Evolutionary conservation across 2,329 filamentous ascomycete genomes (phyloP), one percentile per base, ranked within the genome.

Genomic region (Nothopassalora personata): DNA sequence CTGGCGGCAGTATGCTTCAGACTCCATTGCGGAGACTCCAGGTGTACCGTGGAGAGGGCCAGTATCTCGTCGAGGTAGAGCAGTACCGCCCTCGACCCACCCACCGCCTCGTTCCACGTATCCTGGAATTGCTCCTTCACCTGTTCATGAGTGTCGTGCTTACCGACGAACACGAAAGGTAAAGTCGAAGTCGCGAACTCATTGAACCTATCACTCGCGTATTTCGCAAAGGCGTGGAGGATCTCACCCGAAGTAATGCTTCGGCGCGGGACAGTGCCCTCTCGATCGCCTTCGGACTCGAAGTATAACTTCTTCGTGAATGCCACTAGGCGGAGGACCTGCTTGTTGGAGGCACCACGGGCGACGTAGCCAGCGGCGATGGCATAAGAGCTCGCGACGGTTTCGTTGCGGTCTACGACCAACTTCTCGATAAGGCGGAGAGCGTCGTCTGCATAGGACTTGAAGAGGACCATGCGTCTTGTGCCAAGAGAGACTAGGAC

Each of bases 31-130:
- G 89, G 83, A 1, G 89, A 91, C 34, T 89, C 86, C 7, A 97
- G 78, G 55, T 90, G 83, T 36, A 81, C 78, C 36, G 84, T 79
- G 1, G 86, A 83, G 1, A 97, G 80, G 0, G 74, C 76, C 4
- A 89, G 80, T 65, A 97, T 96, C 74, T 99, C 94, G 39, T 81
- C 81, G 6, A 96, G 81, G 70, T 96, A 96, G 1, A 96, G 83
- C 50, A 88, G 83, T 5, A 96, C 90, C 0, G 90, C 88, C 31
- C 92, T 85, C 33, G 83, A 86, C 48, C 91, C 92, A 53, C 92
- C 93, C 0, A 95, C 92, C 69, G 96, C 92, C 66, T 96, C 90
- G 52, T 84, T 83, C 94, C 94, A 99, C 0, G 91, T 90, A 58
- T 91, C 88, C 39, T 85, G 80, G 70, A 95, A 96, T n/a, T 86